Percentiles rank a stretch among this genome's conserved stretches.
phyloP scores from a whole-genome alignment of 139 green algal species.

The Micractinium conductrix region DNA sequence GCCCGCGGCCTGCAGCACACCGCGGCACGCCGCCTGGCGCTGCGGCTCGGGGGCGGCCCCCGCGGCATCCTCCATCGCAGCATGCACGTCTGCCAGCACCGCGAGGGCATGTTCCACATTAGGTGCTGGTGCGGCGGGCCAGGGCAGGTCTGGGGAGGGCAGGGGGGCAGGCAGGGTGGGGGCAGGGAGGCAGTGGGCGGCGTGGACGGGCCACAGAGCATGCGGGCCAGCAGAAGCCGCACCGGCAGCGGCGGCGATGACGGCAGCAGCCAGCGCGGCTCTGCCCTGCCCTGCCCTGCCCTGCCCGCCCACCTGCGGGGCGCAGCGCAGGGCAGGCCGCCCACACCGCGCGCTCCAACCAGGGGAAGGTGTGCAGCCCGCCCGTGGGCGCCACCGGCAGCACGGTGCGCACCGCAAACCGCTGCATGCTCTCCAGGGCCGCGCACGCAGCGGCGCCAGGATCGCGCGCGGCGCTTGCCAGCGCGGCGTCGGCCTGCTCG shows the following conservation, averaged over 20 bases:
- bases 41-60: background rate
- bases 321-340: background rate
- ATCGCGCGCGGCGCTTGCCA: background rate
- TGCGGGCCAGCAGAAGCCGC: too few species aligned
- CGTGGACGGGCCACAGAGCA: background rate
- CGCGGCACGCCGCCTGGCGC: background rate
- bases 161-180: background rate
- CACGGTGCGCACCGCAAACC: constrained; percentile 13
- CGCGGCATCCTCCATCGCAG: background rate
- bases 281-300: too few species aligned
- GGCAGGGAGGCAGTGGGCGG: background rate
- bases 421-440: constrained; percentile 18
- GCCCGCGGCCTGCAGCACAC: background rate
- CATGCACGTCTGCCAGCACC: background rate
- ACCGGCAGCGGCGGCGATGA: too few species aligned
- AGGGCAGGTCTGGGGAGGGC: background rate
- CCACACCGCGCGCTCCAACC: background rate
- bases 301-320: background rate
- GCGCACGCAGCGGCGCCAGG: background rate
- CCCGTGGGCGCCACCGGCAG: background rate
- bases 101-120: background rate
- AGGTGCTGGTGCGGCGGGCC: background rate
- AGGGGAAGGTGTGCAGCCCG: constrained; percentile 10
- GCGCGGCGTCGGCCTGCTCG: background rate
- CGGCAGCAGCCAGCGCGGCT: too few species aligned